Conservation (phyloP, 108 stramenopile species). For the Fistulifera pelliculosa region DNA sequence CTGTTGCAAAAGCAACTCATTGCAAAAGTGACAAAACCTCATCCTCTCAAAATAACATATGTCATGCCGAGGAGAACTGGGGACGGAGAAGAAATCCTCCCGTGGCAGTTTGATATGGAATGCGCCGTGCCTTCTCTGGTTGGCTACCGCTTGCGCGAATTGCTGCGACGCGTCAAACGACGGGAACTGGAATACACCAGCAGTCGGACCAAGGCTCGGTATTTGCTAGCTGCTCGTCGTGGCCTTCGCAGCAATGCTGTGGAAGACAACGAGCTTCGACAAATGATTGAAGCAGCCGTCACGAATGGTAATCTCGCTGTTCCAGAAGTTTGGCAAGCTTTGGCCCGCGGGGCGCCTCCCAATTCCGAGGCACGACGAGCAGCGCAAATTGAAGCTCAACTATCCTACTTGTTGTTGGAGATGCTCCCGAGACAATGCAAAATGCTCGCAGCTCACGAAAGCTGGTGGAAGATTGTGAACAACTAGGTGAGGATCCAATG, state of each 20-base stretch:
- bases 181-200: conserved; percentile 77
- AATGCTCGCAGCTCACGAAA: no score
- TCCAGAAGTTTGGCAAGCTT: conserved; percentile 7
- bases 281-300: conserved; percentile 48
- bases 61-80: conserved; percentile 15
- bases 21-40: conserved; percentile 11
- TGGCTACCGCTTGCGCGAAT: conserved; percentile 51
- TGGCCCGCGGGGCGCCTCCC: conserved; percentile 45
- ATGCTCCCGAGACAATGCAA: no score
- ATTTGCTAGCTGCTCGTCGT: conserved; percentile 43
- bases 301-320: conserved; percentile 39
- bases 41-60: conserved; percentile 32
- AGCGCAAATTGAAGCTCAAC: conserved; percentile 54
- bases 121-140: conserved; percentile 55
- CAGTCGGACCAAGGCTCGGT: conserved; percentile 59
- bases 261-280: conserved; percentile 49
- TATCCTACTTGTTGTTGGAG: conserved; percentile 26
- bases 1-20: conserved; percentile 47
- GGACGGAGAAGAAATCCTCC: conserved; percentile 12
- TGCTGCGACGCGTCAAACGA: conserved; percentile 62
- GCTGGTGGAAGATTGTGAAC: no score
- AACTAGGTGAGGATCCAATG: no score
- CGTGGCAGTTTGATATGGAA: conserved; percentile 52
- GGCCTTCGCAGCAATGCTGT: no score
- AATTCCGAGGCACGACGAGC: conserved; percentile 56